These are phyloP conservation scores for Phycomyces nitens DNA, from an alignment of 192 early-diverging fungal species.

Conservation along the genomic window DNA sequence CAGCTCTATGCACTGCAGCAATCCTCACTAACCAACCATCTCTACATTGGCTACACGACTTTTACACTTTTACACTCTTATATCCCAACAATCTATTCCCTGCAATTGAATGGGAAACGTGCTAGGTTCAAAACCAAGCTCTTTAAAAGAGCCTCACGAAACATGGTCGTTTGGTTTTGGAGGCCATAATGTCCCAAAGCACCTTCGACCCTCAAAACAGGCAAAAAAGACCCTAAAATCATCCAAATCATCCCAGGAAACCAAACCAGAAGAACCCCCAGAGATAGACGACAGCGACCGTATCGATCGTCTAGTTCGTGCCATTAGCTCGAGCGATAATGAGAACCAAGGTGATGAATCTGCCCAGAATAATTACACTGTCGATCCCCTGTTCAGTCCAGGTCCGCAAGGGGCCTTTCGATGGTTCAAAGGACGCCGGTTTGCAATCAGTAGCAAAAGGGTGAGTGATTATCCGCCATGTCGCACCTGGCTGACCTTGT, in stretches of 20 bases:
- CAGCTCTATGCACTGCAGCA: too few species aligned
- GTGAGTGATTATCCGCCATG: not conserved
- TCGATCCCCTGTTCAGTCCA: constrained; percentile 1
- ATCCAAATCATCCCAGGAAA: not conserved
- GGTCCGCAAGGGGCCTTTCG: constrained; percentile 21
- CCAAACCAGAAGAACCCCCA: not conserved
- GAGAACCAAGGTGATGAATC: not conserved
- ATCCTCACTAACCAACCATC: too few species aligned
- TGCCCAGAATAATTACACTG: not conserved
- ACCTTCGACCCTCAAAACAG: constrained; percentile 11
- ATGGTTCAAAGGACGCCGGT: constrained; percentile 29
- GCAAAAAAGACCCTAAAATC: not conserved
- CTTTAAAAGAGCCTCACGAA: not conserved
- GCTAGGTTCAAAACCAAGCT: too few species aligned
- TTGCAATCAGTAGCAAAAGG: not conserved
- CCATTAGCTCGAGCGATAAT: not conserved
- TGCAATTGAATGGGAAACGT: too few species aligned
- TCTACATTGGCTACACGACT: too few species aligned
- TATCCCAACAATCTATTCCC: too few species aligned
- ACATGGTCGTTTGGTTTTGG: not conserved
- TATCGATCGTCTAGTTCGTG: not conserved
- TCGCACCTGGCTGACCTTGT: not conserved
- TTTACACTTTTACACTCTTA: too few species aligned
- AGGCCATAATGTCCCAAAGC: constrained; percentile 9
- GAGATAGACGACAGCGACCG: not conserved